These are phyloP conservation scores for Dipteronia sinensis DNA, from an alignment of 345 rosid species.

Conservation along the genomic window DNA sequence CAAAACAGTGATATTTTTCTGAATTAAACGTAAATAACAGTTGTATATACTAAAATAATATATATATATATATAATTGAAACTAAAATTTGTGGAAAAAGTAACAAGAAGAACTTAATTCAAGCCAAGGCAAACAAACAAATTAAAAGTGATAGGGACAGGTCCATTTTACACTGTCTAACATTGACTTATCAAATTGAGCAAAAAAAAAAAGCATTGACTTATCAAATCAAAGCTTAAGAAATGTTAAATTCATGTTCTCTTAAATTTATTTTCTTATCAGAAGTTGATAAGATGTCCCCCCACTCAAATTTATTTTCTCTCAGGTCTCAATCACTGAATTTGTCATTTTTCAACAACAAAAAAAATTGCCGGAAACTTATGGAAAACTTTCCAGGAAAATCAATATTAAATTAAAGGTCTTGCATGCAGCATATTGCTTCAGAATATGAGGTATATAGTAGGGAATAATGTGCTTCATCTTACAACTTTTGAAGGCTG, in stretches of 20 bases:
- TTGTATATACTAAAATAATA: no score
- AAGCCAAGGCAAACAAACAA: neutral
- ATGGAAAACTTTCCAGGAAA: no score
- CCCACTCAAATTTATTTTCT: neutral
- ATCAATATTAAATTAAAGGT: neutral
- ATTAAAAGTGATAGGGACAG: conserved; percentile 6
- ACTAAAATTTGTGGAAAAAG: neutral
- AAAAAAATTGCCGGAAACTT: no score
- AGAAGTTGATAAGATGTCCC: conserved; percentile 11
- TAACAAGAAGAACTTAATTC: neutral
- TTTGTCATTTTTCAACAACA: no score
- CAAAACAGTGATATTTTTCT: no score
- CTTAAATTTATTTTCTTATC: conserved; percentile 8
- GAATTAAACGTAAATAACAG: no score
- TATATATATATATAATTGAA: neutral
- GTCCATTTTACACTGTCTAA: conserved; percentile 2
- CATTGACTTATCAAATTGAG: conserved; percentile 18
- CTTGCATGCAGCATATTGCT: neutral
- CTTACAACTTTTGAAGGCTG: neutral
- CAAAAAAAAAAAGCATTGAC: neutral
- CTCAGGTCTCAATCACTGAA: neutral
- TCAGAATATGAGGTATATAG: neutral
- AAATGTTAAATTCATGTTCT: neutral
- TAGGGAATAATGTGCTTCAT: no score
- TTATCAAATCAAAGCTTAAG: conserved; percentile 18